phyloP scores from a whole-genome alignment of 306 rosid genomes.

The Oxytropis ochrocephala region DNA sequence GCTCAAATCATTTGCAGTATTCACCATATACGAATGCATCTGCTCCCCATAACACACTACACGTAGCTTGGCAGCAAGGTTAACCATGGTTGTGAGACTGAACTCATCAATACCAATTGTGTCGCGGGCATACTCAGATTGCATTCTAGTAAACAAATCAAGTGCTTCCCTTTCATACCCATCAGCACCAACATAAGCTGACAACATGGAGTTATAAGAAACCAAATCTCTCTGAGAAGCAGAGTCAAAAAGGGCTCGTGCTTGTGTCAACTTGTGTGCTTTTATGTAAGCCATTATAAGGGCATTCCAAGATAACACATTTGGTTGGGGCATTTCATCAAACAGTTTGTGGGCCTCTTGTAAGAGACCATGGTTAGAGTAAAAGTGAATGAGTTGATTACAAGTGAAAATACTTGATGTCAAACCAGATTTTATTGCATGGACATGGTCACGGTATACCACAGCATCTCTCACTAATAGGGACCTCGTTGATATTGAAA shows the following conservation, averaged over 20 bases:
- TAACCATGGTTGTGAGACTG: slow-evolving; percentile 57
- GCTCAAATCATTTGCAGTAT: slow-evolving; percentile 51
- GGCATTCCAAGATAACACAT: slow-evolving; percentile 72
- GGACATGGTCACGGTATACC: slow-evolving; percentile 40
- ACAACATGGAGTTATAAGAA: slow-evolving; percentile 62
- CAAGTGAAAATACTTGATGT: slow-evolving; percentile 37
- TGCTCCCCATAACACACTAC: slow-evolving; percentile 48
- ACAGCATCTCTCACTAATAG: slow-evolving; percentile 38
- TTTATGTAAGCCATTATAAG: slow-evolving; percentile 51
- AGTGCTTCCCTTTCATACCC: slow-evolving; percentile 48
- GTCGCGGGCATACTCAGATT: slow-evolving; percentile 34
- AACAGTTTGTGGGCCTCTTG: slow-evolving; percentile 56
- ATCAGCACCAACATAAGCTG: slow-evolving; percentile 44
- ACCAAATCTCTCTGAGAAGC: slow-evolving; percentile 56
- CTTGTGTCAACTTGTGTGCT: slow-evolving; percentile 48
- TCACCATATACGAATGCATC: slow-evolving; percentile 72
- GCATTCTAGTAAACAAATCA: slow-evolving; percentile 52
- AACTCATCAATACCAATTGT: slow-evolving; percentile 50
- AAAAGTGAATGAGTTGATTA: slow-evolving; percentile 54
- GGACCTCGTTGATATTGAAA: slow-evolving; percentile 38
- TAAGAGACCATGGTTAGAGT: slow-evolving; percentile 34
- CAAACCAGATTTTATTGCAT: slow-evolving; percentile 48
- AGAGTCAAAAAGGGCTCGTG: slow-evolving; percentile 42
- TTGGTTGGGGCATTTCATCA: slow-evolving; percentile 61
- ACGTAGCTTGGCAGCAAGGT: slow-evolving; percentile 48